A percentile compares a stretch with the other conserved stretches of the same genome.
phyloP scores from a whole-genome alignment of 2,329 filamentous ascomycete genomes.

The Aspergillus fischeri region DNA sequence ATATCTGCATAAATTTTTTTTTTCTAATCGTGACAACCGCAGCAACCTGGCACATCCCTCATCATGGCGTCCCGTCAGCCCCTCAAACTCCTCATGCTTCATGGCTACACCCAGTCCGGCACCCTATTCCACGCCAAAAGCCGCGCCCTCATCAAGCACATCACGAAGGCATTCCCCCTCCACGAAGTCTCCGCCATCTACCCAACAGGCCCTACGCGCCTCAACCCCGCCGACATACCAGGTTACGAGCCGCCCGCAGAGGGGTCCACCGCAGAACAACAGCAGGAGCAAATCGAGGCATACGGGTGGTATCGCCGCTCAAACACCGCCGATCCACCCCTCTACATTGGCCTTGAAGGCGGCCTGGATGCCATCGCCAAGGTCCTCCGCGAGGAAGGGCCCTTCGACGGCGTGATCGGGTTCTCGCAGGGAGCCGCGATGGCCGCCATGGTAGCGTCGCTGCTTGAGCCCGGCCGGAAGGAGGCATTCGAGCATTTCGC shows the following conservation, averaged over 20 bases:
- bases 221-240: constrained; percentile 64
- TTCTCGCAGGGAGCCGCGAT: constrained; percentile 77
- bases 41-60: neutral
- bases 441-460: constrained; percentile 66
- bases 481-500: constrained; percentile 47
- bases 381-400: constrained; percentile 59
- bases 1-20: neutral
- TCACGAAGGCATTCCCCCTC: constrained; percentile 67
- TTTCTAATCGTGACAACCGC: neutral
- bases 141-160: constrained; percentile 75
- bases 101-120: constrained; percentile 89
- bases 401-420: constrained; percentile 73
- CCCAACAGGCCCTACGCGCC: constrained; percentile 63
- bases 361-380: constrained; percentile 63
- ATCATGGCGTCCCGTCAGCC: constrained; percentile 19
- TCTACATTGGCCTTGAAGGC: constrained; percentile 66
- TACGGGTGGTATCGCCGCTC: constrained; percentile 78
- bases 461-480: constrained; percentile 57
- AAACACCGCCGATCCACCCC: constrained; percentile 56
- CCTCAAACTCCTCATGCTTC: constrained; percentile 70
- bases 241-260: constrained; percentile 54
- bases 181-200: constrained; percentile 60
- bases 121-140: constrained; percentile 82
- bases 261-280: constrained; percentile 13
- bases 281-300: constrained; percentile 52